These are phyloP conservation scores for Blastobotrys capitulatus DNA, from an alignment of 1,139 yeast species.

Conservation along the genomic window DNA sequence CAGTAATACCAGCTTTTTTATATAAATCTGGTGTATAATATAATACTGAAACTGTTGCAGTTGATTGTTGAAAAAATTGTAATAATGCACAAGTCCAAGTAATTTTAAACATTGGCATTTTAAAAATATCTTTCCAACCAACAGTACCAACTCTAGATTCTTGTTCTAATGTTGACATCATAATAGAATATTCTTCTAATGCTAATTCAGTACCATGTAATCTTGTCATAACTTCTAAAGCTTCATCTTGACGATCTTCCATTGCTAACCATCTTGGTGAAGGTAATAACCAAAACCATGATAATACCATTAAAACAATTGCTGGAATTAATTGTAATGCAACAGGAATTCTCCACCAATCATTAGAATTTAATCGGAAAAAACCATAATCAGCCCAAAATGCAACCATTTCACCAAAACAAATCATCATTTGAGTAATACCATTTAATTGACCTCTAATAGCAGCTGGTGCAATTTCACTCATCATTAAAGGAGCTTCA, in stretches of 20 bases:
- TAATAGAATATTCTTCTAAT: conserved; percentile 18
- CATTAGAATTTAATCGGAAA: conserved; percentile 41
- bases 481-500: conserved; percentile 52
- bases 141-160: conserved; percentile 40
- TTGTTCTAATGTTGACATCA: conserved; percentile 5
- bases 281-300: conserved; percentile 14
- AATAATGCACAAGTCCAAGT: conserved; percentile 40
- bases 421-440: conserved; percentile 28
- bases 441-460: conserved; percentile 62
- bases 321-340: conserved; percentile 28
- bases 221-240: conserved; percentile 15
- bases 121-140: conserved; percentile 33
- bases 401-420: conserved; percentile 57
- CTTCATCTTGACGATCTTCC: conserved; percentile 33
- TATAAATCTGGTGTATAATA: conserved; percentile 62
- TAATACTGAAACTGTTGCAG: conserved; percentile 62
- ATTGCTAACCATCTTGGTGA: conserved; percentile 60
- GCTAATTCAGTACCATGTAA: conserved; percentile 16
- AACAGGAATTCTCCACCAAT: conserved; percentile 26
- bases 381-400: conserved; percentile 78
- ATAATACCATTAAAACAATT: conserved; percentile 17
- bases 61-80: conserved; percentile 58
- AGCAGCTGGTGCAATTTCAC: conserved; percentile 50
- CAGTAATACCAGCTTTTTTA: conserved; percentile 40
- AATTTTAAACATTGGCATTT: conserved; percentile 39